Conservation (phyloP, 345 rosid genomes). For the Erysimum cheiranthoides region DNA sequence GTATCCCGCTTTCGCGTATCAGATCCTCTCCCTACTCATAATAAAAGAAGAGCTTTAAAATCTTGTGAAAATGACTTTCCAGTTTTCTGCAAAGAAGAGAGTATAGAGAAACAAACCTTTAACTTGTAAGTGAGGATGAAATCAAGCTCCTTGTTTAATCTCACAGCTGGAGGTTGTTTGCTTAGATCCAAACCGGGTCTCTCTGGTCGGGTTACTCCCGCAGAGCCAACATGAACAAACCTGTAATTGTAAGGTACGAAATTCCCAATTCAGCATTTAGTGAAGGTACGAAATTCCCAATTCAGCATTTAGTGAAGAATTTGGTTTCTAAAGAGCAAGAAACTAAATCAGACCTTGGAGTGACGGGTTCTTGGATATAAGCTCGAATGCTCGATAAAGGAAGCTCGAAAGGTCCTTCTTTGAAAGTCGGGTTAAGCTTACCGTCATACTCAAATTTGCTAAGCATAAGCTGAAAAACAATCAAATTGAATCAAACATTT, state of each 20-base stretch:
- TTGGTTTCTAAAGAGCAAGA: background rate
- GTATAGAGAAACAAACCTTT: constrained; percentile 57
- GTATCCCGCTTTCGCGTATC: constrained; percentile 87
- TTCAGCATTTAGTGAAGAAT: constrained; percentile 4
- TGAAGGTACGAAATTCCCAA: background rate
- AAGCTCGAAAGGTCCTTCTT: constrained; percentile 86
- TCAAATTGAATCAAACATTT: constrained; percentile 2
- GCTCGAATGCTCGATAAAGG: constrained; percentile 70
- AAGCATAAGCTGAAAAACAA: constrained; percentile 82
- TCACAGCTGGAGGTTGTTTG: constrained; percentile 96
- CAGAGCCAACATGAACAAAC: constrained; percentile 93
- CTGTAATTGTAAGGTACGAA: constrained; percentile 43
- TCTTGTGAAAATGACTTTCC: background rate
- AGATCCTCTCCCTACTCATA: constrained; percentile 78
- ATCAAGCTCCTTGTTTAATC: constrained; percentile 93
- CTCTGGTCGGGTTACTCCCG: constrained; percentile 95
- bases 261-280: background rate
- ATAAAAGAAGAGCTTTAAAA: background rate
- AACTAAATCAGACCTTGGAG: constrained; percentile 64
- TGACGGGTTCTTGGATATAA: constrained; percentile 73
- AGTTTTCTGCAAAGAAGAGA: background rate
- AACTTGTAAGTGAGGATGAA: constrained; percentile 86
- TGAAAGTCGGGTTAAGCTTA: constrained; percentile 83
- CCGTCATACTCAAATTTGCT: constrained; percentile 98
- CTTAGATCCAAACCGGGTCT: constrained; percentile 93